Evolutionary conservation across 2,329 filamentous ascomycete genomes (phyloP).

Genomic region (Ophiostoma novo-ulmi): DNA sequence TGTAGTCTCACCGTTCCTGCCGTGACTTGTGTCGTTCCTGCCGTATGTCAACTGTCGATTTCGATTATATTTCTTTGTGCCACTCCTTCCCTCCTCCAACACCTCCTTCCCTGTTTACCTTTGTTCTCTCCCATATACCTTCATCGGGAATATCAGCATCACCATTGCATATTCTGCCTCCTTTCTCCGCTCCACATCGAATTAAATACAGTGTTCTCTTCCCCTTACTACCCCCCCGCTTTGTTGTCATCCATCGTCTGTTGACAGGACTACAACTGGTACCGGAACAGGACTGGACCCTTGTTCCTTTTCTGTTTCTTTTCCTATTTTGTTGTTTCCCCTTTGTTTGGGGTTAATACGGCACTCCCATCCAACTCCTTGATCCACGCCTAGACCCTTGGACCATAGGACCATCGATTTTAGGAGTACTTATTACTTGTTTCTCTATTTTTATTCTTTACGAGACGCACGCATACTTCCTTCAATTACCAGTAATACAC

Average conservation of each 20-base stretch:
- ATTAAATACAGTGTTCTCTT: not conserved
- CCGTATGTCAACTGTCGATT: not conserved
- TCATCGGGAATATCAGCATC: slow-evolving; percentile 11
- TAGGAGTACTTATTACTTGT: not conserved
- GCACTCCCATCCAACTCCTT: not conserved
- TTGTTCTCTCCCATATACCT: slow-evolving; percentile 12
- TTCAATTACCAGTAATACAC: not conserved
- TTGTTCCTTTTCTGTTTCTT: not conserved
- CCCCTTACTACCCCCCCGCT: not conserved
- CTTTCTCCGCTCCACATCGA: not conserved
- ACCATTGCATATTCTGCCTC: not conserved
- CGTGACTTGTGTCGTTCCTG: not conserved
- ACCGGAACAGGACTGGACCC: slow-evolving; percentile 14
- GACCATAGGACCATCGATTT: not conserved
- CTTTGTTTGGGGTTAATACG: not conserved
- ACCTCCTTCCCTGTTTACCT: slow-evolving; percentile 14
- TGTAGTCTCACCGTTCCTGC: not conserved
- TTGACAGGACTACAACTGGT: slow-evolving; percentile 13
- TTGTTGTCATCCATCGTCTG: slow-evolving; percentile 11
- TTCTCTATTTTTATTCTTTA: slow-evolving; percentile 9
- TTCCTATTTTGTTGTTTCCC: not conserved
- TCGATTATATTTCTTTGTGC: not conserved
- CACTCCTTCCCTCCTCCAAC: not conserved
- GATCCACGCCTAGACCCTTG: not conserved
- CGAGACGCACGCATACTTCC: slow-evolving; percentile 4